Base-by-base conservation (phyloP, 2,329 filamentous ascomycete genomes). In the Aspergillus latus region DNA sequence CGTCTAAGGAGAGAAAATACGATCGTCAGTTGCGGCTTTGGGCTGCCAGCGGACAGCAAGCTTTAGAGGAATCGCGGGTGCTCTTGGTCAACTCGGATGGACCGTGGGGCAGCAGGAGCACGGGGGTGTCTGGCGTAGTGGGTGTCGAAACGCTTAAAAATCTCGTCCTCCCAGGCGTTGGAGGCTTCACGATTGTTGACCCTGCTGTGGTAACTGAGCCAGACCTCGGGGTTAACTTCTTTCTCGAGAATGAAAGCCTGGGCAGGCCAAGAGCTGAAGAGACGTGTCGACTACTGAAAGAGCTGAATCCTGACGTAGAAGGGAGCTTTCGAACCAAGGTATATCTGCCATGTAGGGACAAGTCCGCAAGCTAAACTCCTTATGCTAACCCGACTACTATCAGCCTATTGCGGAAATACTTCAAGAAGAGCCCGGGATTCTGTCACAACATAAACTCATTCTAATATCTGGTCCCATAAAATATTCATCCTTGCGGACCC, bases 171-270 rank as follows among this genome's bases (percentile, higher is more conserved):
- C 94, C 94, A 56, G 90, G 92, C 3, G 89, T 97, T 66, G 95
- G 94, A 7, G 84, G 86, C 28, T 99, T 97, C 72, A 95, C 90
- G 0, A 96, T 99, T 59, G 88, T 89, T 51, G 94, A 99, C 67
- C 86, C 88, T 5, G 84, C 86, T 1, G 73, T 82, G 2, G 92
- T 99, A n/a, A 80, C 79, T 1, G 88, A 96, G 64, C 81, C 86
- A 42, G 94, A 99, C 67, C 79, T 99, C 40, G 94, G 95, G 4
- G 88, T 96, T 60, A 99, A 97, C 76, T 99, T 99, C 81, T 99
- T 99, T 68, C 80, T 99, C 0, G 90, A 96, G 59, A 86, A 94
- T 65, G 78, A 81, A 48, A 88, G 86, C 61, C 72, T 96, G 37
- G 92, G 92, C 52, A 87, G 86, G 66, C 86, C 86, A 28, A 86